Percentiles rank a stretch among this genome's conserved stretches.
Conservation (phyloP, 2,329 filamentous ascomycete species). For the Fusarium oligoseptatum region DNA sequence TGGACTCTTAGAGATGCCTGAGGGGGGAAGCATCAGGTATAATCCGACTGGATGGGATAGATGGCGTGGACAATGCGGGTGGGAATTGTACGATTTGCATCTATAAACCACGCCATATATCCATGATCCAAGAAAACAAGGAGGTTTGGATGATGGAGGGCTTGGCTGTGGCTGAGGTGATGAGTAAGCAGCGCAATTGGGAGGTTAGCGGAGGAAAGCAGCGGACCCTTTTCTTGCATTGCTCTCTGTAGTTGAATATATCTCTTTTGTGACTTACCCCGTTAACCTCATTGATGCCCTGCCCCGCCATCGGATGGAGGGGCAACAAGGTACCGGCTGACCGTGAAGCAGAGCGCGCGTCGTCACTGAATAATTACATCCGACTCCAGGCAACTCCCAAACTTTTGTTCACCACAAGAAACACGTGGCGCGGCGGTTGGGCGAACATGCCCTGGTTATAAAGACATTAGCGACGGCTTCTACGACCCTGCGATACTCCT, state of each 20-base stretch:
- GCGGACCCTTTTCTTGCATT: background rate
- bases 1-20: conserved; percentile 10
- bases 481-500: conserved; percentile 27
- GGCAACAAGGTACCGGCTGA: conserved; percentile 39
- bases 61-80: conserved; percentile 27
- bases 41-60: conserved; percentile 19
- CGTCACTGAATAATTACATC: conserved; percentile 41
- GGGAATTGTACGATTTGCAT: conserved; percentile 39
- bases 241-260: conserved; percentile 11
- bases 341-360: conserved; percentile 21
- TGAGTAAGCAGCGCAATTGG: conserved; percentile 1
- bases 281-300: conserved; percentile 19
- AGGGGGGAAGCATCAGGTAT: conserved; percentile 13
- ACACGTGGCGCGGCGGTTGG: conserved; percentile 20
- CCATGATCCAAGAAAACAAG: conserved; percentile 21
- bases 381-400: conserved; percentile 28
- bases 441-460: conserved; percentile 35
- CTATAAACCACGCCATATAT: conserved; percentile 38
- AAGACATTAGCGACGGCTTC: conserved; percentile 5
- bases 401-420: conserved; percentile 11
- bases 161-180: background rate
- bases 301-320: conserved; percentile 42
- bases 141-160: conserved; percentile 5
- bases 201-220: background rate
- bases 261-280: background rate